Base-by-base conservation (phyloP, 2,329 filamentous ascomycete species). In the Cryphonectria radicalis region DNA sequence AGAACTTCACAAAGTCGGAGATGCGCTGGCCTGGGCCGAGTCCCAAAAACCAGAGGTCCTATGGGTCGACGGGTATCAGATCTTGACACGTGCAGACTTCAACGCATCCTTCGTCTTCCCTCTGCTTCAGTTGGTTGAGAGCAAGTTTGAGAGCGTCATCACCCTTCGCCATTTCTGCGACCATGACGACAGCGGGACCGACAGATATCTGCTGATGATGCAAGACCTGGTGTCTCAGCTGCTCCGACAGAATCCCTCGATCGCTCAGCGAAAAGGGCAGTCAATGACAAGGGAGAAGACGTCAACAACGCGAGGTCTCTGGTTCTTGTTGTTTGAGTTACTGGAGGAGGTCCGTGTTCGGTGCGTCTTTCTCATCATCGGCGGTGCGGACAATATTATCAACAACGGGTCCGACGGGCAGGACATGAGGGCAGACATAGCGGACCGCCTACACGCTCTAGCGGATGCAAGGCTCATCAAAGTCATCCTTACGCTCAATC, bases 41-140 rank as follows among this genome's bases (percentile, higher is more conserved):
- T 69, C 59, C 19, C 59, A 19, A 10, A 69, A 7, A 22, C 42
- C 67, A 8, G 62, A 69, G 22, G n/a, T 69, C 10, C 57, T 69
- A n/a, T 69, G 40, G 59, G 43, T 69, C 10, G 25, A 64, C 32
- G 67, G 59, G 14, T 46, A 64, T 19, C 25, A 69, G 46, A 22
- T 64, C 28, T 19, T 69, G 11, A 40, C 59, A 2, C 25, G 67
- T 10, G 35, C 53, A 50, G 25, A 55, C 35, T 69, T 69, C 40
- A 53, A 69, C 28, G 67, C 59, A 4, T 69, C 59, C 7, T 69
- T 69, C n/a, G 25, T 69, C 14, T 40, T 19, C n/a, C 59, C 67
- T 10, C 11, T 69, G 5, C 35, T 69, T 42, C 57, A 42, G 14
- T 50, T 69, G 17, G 63, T 43, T 6, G 59, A 69, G 19, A 40